Evolutionary conservation across 208 protist species (phyloP).

Genomic region (Hexamita inflata): DNA sequence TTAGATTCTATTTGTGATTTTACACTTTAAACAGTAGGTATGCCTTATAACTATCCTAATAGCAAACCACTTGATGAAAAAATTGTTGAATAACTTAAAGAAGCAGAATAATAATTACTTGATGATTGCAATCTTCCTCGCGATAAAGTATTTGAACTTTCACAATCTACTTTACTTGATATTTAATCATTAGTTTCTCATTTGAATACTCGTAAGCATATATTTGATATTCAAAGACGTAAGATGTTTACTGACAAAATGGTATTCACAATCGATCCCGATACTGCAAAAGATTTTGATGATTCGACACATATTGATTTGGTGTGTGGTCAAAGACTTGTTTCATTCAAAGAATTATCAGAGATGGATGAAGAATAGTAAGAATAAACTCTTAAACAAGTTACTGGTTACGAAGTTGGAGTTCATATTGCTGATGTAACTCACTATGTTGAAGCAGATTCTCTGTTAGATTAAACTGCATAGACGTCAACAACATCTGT

Average conservation of each 20-base stretch:
- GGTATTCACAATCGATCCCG: conserved; percentile 30
- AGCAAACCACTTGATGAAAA: too few species aligned
- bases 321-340: not conserved
- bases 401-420: conserved; percentile 13
- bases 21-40: too few species aligned
- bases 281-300: conserved; percentile 31
- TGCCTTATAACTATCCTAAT: too few species aligned
- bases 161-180: too few species aligned
- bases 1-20: too few species aligned
- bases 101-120: too few species aligned
- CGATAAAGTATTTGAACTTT: too few species aligned
- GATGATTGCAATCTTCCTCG: too few species aligned
- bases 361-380: not conserved
- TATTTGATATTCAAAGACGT: not conserved
- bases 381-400: not conserved
- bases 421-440: conserved; percentile 38
- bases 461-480: conserved; percentile 4
- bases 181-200: too few species aligned
- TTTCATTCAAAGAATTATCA: not conserved
- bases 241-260: not conserved
- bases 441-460: conserved; percentile 5
- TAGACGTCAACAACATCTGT: not conserved
- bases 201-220: too few species aligned
- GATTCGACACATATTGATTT: conserved; percentile 21
- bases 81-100: too few species aligned